Evolutionary conservation across 331 rosid genomes (phyloP), one percentile per base, ranked within the genome.

Genomic region (Spiraea crenata): DNA sequence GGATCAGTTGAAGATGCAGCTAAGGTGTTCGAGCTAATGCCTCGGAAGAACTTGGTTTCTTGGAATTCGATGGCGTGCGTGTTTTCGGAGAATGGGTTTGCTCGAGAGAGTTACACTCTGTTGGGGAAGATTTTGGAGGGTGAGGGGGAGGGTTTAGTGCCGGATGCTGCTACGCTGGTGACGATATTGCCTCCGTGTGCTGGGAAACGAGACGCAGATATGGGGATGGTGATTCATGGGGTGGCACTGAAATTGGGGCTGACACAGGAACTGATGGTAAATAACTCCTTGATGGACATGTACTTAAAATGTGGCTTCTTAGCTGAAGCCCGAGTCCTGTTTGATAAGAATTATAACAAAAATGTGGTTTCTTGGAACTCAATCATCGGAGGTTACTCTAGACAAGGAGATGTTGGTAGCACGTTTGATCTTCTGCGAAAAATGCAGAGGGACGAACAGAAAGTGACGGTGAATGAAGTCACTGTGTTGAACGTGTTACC

Each of bases 291-390:
- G 44, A 63, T 82, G 63, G 93, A 90, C 62, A 90, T 93, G 98
- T 93, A 93, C 64, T 82, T 79, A 3, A 90, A 93, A 83, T 85
- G 98, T 6, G 88, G 93, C 44, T 82, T 5, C 87, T 71, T 83
- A 40, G 17, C 45, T 1, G 86, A 87, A 54, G 97, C 93, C 0
- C 71, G 3, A 7, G 14, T 71, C 69, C 48, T 90, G 75, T 90
- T 93, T 74, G 73, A 67, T 66, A 68, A 44, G 85, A 88, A 65
- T 61, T 76, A 67, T 54, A 79, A 69, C 63, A 90, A 75, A 75
- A 93, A 78, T 83, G 85, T 85, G 77, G 92, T 93, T 63, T 83
- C 97, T 5, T 90, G 98, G 98, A 93, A 90, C 84, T 78, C 97
- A 71, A 77, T 93, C 81, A 84, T 90, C 3, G 81, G 90, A n/a